Conservation (phyloP, 352 stramenopile species). For the Saprolegnia diclina region DNA sequence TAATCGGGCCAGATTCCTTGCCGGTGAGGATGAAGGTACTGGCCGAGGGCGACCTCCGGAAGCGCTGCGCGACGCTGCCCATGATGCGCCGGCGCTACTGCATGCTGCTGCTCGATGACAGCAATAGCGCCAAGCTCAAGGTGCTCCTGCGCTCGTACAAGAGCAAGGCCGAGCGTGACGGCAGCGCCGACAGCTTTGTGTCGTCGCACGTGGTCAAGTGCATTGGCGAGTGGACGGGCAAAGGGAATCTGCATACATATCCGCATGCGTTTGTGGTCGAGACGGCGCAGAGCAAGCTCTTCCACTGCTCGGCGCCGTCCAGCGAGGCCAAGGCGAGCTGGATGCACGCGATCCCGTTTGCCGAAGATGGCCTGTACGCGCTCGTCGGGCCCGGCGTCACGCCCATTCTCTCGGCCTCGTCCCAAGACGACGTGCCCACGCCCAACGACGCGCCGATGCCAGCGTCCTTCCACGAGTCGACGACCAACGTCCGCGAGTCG, state of each 20-base stretch:
- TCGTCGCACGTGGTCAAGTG: conserved; percentile 59
- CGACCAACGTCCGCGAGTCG: conserved; percentile 30
- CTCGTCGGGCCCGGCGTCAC: conserved; percentile 23
- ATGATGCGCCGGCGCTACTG: conserved; percentile 82
- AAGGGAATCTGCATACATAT: conserved; percentile 69
- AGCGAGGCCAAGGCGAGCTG: conserved; percentile 51
- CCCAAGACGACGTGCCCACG: conserved; percentile 21
- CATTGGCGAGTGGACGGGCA: conserved; percentile 71
- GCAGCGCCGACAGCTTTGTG: conserved; percentile 44
- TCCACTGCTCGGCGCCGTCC: conserved; percentile 59
- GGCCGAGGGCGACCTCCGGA: conserved; percentile 72
- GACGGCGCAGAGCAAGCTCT: conserved; percentile 63
- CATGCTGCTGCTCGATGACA: conserved; percentile 42
- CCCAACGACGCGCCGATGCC: not conserved
- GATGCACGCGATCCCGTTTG: conserved; percentile 50
- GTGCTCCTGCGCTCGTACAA: conserved; percentile 77
- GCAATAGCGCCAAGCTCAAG: conserved; percentile 23
- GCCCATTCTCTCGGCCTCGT: conserved; percentile 31
- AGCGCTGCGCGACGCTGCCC: conserved; percentile 56
- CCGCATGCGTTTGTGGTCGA: conserved; percentile 65
- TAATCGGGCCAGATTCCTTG: not conserved
- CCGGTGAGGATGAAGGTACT: conserved; percentile 27
- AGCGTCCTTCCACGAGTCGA: conserved; percentile 24
- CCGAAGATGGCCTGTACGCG: conserved; percentile 29
- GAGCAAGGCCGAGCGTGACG: conserved; percentile 38